These are phyloP conservation scores for Myriosclerotinia curreyana DNA, from an alignment of 2,329 filamentous ascomycete genomes.

Conservation along the genomic window DNA sequence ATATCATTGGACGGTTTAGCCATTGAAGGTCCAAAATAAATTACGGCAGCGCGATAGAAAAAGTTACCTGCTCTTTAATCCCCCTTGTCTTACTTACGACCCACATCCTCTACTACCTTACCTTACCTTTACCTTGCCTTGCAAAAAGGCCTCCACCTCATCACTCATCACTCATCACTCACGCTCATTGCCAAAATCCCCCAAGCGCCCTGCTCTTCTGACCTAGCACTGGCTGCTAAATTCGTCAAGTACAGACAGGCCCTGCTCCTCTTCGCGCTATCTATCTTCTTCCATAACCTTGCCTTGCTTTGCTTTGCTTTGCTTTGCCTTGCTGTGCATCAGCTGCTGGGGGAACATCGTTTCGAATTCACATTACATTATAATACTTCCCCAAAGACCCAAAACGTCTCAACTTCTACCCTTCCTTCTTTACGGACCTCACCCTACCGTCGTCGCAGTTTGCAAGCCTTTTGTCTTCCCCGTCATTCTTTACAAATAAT, in stretches of 20 bases:
- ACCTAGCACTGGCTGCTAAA: slow-evolving; percentile 21
- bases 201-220: slow-evolving; percentile 22
- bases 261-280: slow-evolving; percentile 30
- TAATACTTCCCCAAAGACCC: slow-evolving; percentile 34
- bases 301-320: too few relatives aligned
- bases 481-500: slow-evolving; percentile 32
- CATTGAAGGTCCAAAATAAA: slow-evolving; percentile 7
- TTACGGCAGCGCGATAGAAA: slow-evolving; percentile 8
- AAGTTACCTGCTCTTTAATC: neutral
- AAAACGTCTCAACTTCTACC: slow-evolving; percentile 22
- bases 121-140: slow-evolving; percentile 15
- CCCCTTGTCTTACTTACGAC: slow-evolving; percentile 16
- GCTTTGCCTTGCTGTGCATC: slow-evolving; percentile 25
- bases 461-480: slow-evolving; percentile 30
- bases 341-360: slow-evolving; percentile 27
- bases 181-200: slow-evolving; percentile 18
- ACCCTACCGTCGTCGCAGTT: slow-evolving; percentile 34
- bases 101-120: slow-evolving; percentile 10
- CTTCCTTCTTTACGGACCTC: slow-evolving; percentile 32
- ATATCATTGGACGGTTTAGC: slow-evolving; percentile 4
- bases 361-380: slow-evolving; percentile 30
- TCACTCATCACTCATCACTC: too few relatives aligned
- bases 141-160: slow-evolving; percentile 8
- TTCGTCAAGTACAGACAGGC: slow-evolving; percentile 22
- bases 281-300: slow-evolving; percentile 15